Evolutionary conservation across 345 rosid genomes (phyloP).

Genomic region (Zanthoxylum bungeanum): DNA sequence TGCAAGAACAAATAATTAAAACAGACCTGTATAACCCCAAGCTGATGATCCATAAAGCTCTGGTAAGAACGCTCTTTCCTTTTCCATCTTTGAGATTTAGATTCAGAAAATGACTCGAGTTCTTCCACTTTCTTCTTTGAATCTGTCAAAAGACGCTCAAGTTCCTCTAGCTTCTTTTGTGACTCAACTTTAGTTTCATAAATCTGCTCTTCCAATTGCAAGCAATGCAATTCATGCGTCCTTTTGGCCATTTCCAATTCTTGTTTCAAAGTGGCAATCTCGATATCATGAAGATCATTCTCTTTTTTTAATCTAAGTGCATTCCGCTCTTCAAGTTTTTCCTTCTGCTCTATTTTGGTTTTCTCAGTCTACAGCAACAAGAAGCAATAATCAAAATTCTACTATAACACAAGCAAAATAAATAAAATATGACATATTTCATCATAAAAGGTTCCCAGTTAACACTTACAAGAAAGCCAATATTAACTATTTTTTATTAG

Average conservation of each 20-base stretch:
- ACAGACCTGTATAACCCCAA: conserved; percentile 64
- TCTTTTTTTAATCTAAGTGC: conserved; percentile 49
- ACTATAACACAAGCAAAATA: neutral
- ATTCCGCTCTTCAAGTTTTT: conserved; percentile 61
- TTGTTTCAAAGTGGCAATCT: conserved; percentile 59
- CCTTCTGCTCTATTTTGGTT: conserved; percentile 61
- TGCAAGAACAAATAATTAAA: conserved; percentile 11
- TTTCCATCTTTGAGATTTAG: conserved; percentile 68
- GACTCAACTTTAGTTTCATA: conserved; percentile 47
- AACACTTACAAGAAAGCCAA: neutral
- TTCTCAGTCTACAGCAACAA: conserved; percentile 62
- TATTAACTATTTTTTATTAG: neutral
- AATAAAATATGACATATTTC: neutral
- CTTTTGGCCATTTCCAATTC: conserved; percentile 54
- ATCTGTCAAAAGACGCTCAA: conserved; percentile 43
- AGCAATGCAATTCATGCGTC: conserved; percentile 49
- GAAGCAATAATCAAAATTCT: neutral
- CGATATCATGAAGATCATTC: conserved; percentile 46
- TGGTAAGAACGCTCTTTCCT: conserved; percentile 56
- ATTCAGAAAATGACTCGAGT: conserved; percentile 65
- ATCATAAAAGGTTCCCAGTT: neutral
- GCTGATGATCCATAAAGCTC: conserved; percentile 53
- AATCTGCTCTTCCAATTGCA: conserved; percentile 50
- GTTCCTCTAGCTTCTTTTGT: conserved; percentile 61
- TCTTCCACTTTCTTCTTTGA: conserved; percentile 68